Evolutionary conservation across 108 stramenopile genomes (phyloP).

Genomic region (Epithemia pelagica): DNA sequence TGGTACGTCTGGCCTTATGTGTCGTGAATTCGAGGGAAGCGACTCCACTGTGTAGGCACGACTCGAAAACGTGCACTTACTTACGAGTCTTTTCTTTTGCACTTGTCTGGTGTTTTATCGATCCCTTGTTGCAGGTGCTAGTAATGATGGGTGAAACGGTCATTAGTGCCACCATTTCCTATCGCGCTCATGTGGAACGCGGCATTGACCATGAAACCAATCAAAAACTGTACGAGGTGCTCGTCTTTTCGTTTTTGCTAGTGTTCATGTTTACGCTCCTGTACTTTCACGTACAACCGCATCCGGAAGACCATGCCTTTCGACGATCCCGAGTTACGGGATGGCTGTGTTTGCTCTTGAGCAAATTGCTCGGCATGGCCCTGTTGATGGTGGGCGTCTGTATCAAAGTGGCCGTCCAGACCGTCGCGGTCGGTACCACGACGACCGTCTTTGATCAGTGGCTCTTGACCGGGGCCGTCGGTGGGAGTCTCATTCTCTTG

Average conservation of each 20-base stretch:
- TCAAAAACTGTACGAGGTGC: slow-evolving; percentile 1
- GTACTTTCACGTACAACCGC: slow-evolving; percentile 9
- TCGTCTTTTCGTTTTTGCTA: slow-evolving; percentile 3
- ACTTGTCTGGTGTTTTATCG: no score
- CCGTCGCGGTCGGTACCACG: background rate
- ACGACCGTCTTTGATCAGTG: background rate
- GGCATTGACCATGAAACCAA: background rate
- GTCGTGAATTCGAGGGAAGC: no score
- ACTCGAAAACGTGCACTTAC: no score
- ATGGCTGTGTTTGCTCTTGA: background rate
- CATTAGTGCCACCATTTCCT: slow-evolving; percentile 9
- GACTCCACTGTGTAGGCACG: no score
- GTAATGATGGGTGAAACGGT: slow-evolving; percentile 11
- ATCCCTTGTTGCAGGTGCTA: no score
- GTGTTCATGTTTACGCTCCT: slow-evolving; percentile 10
- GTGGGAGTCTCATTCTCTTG: background rate
- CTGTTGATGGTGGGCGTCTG: slow-evolving; percentile 9
- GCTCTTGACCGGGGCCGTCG: background rate
- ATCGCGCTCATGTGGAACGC: slow-evolving; percentile 3
- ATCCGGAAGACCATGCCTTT: slow-evolving; percentile 8
- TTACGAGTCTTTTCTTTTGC: no score
- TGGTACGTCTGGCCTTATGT: background rate
- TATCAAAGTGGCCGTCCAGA: slow-evolving; percentile 7
- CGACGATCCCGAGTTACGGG: slow-evolving; percentile 6
- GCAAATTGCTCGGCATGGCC: slow-evolving; percentile 1